Base-by-base conservation (phyloP, 129 eudicot genomes). In the Escallonia rubra region DNA sequence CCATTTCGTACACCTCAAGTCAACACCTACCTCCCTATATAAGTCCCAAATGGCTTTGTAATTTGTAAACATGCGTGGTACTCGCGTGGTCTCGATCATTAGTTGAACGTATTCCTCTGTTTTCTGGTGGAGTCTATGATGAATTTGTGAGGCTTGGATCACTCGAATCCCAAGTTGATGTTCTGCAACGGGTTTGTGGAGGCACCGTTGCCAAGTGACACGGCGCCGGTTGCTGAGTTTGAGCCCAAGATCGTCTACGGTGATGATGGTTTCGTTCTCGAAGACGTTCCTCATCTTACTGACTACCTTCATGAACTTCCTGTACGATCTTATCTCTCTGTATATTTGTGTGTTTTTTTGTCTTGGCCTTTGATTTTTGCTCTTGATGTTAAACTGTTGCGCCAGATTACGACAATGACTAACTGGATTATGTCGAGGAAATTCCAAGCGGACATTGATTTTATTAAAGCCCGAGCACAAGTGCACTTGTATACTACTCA, bases 241-340 rank as follows among this genome's bases (percentile, higher is more conserved):
- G 64, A 63, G 59, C 69, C 72, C 50, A 88, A 86, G 64, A 61
- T 80, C 14, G 72, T 82, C 10, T 55, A 64, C 12, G 89, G 83
- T 15, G 87, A 81, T 3, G 57, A 46, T 58, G 98, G 95, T 44
- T 92, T 71, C 61, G 77, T 82, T 2, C 91, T 92, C 40, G 85
- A 92, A 72, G 95, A 89, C 69, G 98, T 92, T 70, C 98, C 98
- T 76, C 95, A 89, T 63, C 75, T 89, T 47, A 40, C 80, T 43
- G 98, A 92, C 82, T 92, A 88, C 59, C 54, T 86, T 49, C 83
- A 86, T 48, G 45, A 82, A 58, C 89, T 82, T 59, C 84, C 80
- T 4, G 98, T 88, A 92, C 47, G 83, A 54, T 55, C 6, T 40
- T 61, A 61, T 70, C 39, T 62, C 42, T 64, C 14, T 71, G 2